These are phyloP conservation scores for Colletotrichum falcatum DNA, from an alignment of 2,329 filamentous ascomycete species.

Conservation along the genomic window DNA sequence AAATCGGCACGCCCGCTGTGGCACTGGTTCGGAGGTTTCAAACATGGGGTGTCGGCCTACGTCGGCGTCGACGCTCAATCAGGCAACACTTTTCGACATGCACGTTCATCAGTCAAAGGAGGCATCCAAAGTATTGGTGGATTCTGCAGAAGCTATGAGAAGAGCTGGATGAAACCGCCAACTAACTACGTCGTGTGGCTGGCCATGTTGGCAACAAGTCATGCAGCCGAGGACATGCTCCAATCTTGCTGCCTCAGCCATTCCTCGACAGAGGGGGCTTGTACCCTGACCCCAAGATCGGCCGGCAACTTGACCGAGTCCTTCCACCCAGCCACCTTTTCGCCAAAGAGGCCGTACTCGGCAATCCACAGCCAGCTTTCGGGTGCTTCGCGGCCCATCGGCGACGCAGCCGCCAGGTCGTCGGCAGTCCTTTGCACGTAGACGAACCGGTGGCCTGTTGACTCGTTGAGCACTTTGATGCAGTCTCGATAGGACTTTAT, in stretches of 20 bases:
- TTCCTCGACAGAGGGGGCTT: not conserved
- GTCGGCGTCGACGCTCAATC: slow-evolving; percentile 14
- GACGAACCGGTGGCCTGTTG: slow-evolving; percentile 52
- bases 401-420: slow-evolving; percentile 45
- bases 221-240: not conserved
- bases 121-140: not conserved
- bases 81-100: not conserved
- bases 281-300: not conserved
- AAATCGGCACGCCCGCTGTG: not conserved
- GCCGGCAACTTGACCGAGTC: slow-evolving; percentile 10
- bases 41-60: not conserved
- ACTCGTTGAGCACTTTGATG: slow-evolving; percentile 50
- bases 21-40: slow-evolving; percentile 6
- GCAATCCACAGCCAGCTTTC: slow-evolving; percentile 14
- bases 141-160: not conserved
- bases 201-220: not conserved
- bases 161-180: not conserved
- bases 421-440: slow-evolving; percentile 48
- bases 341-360: slow-evolving; percentile 23
- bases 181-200: not conserved
- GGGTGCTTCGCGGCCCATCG: slow-evolving; percentile 5
- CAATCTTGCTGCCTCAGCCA: slow-evolving; percentile 17
- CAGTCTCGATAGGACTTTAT: slow-evolving; percentile 49
- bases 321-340: slow-evolving; percentile 18
- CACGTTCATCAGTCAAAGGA: not conserved